Base-by-base conservation (phyloP, 495 filamentous ascomycete genomes). In the Aspergillus wentii region DNA sequence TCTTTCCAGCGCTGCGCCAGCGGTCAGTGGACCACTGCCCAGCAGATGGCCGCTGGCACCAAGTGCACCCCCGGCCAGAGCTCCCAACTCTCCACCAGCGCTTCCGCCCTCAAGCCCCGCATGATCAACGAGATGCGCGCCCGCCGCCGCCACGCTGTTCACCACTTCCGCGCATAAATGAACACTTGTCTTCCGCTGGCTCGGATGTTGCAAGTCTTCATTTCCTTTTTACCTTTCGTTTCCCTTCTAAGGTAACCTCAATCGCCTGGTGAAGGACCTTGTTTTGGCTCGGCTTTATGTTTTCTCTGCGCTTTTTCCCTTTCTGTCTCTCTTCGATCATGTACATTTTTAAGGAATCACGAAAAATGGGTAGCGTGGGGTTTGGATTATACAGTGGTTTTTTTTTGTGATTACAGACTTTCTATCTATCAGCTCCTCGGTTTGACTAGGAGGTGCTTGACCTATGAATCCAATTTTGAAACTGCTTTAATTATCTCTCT, bases 1-100 rank as follows among this genome's bases (percentile, higher is more conserved):
- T 64, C 69, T 11, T 86, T 69, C 58, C 66, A 70, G 44, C 68
- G 80, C 44, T 87, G 83, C 44, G 82, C 80, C 8, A 70, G 61
- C 17, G 82, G 83, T 5, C 38, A 54, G 21, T 85, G 82, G 83
- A 73, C 78, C 8, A 50, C 40, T 5, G 37, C 62, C 16, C 65
- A 76, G 37, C 48, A 60, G 21, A 61, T 85, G 64, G 71, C 82
- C 0, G 49, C 68, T 0, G 83, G 83, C 33, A 85, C 77, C 3
- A 49, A 55, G 21, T 87, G 83, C 62, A 69, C 46, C 14, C 30
- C 67, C 17, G 83, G 83, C 17, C 49, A 68, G 40, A 66, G 66
- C 39, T 43, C 48, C 3, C 50, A 56, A 3, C 61, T 87, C 18
- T 38, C 53, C 5, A 50, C 76, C 28, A 40, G 42, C 16, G 50